Evolutionary conservation across 1,139 yeast genomes (phyloP).

Genomic region (Blastobotrys proliferans): DNA sequence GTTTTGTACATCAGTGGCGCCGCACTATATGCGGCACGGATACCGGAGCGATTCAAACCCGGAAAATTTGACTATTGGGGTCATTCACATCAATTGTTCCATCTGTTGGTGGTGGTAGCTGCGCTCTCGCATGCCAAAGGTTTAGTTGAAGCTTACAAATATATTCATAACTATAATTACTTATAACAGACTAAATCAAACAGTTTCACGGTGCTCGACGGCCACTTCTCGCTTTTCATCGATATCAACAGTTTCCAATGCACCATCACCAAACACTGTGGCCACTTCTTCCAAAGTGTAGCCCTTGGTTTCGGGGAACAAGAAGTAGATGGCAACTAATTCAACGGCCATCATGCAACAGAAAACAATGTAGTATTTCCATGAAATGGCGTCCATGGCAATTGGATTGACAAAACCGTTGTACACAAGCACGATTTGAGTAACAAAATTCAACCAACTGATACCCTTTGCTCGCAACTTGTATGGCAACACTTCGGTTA

Average conservation of each 20-base stretch:
- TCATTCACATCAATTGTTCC: conserved; percentile 86
- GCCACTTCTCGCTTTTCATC: conserved; percentile 4
- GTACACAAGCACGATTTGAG: conserved; percentile 29
- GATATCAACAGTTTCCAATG: conserved; percentile 2
- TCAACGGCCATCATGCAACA: conserved; percentile 15
- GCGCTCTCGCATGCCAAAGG: conserved; percentile 73
- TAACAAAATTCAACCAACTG: conserved; percentile 24
- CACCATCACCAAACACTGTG: conserved; percentile 14
- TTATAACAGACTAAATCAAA: too few relatives aligned
- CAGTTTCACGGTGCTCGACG: conserved; percentile 7
- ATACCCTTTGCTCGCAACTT: conserved; percentile 37
- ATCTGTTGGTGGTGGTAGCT: conserved; percentile 74
- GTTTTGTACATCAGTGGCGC: conserved; percentile 76
- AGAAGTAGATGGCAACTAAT: conserved; percentile 54
- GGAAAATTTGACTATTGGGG: conserved; percentile 69
- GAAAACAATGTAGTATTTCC: conserved; percentile 54
- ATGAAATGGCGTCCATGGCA: conserved; percentile 54
- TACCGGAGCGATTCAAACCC: conserved; percentile 74
- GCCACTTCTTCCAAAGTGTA: conserved; percentile 81
- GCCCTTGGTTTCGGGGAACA: conserved; percentile 89
- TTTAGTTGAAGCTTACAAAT: conserved; percentile 54
- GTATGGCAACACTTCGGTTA: conserved; percentile 42
- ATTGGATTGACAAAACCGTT: conserved; percentile 54
- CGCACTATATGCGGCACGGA: conserved; percentile 64
- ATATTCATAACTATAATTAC: conserved; percentile 9